phyloP scores from a whole-genome alignment of 2,329 filamentous ascomycete genomes.

The Tolypocladium endophyticum region DNA sequence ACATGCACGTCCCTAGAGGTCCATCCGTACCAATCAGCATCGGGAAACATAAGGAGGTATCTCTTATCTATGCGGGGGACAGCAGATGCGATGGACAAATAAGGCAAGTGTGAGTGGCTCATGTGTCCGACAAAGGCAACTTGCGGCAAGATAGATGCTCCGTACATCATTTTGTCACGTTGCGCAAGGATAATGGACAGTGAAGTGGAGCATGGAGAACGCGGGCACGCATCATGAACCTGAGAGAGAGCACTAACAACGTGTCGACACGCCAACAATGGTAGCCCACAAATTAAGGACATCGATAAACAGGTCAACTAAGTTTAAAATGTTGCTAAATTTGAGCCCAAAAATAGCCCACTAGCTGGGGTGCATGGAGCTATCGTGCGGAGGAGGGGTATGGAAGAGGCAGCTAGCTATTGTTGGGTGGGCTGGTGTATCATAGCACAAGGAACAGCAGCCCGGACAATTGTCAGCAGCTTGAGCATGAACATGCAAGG shows the following conservation, averaged over 20 bases:
- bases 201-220: background rate
- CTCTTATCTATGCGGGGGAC: background rate
- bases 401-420: slow-evolving; percentile 1
- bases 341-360: background rate
- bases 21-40: background rate
- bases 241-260: background rate
- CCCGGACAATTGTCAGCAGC: background rate
- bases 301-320: background rate
- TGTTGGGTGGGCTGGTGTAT: background rate
- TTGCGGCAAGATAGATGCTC: background rate
- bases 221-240: background rate
- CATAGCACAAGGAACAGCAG: no score
- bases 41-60: background rate
- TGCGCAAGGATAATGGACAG: background rate
- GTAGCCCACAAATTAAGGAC: background rate
- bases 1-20: background rate
- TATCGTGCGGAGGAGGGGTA: background rate
- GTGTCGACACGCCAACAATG: background rate
- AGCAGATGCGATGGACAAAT: background rate
- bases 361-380: background rate
- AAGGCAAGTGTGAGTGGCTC: background rate
- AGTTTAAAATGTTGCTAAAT: background rate
- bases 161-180: background rate
- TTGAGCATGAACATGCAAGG: background rate
- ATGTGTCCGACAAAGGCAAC: background rate